These are phyloP conservation scores for Striga hermonthica DNA, from an alignment of 305 asterid species.

Conservation along the genomic window DNA sequence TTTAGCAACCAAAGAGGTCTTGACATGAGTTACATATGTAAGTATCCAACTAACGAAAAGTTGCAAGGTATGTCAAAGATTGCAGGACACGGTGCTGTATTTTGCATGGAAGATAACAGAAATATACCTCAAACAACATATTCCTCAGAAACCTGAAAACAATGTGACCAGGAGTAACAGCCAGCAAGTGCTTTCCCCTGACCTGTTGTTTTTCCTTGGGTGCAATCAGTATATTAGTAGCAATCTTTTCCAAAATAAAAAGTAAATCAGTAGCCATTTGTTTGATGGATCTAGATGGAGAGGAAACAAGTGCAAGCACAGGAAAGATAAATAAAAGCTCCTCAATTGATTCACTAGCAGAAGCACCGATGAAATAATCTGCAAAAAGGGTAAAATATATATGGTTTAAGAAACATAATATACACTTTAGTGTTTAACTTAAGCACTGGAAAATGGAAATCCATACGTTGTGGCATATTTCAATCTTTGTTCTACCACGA, in stretches of 20 bases:
- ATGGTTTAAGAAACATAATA: constrained; percentile 23
- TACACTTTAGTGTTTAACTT: constrained; percentile 12
- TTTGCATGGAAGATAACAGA: constrained; percentile 32
- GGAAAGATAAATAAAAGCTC: constrained; percentile 89
- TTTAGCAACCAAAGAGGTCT: background rate
- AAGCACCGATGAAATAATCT: constrained; percentile 41
- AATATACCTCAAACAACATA: constrained; percentile 76
- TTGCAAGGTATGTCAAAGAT: constrained; percentile 25
- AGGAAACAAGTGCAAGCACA: constrained; percentile 73
- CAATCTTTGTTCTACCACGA: background rate
- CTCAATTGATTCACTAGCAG: constrained; percentile 52
- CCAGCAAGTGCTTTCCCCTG: constrained; percentile 37
- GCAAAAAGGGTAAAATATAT: constrained; percentile 37
- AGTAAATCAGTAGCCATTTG: constrained; percentile 62
- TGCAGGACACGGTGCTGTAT: constrained; percentile 15
- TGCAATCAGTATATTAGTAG: constrained; percentile 43
- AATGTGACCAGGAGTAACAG: constrained; percentile 57
- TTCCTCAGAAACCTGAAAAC: constrained; percentile 59
- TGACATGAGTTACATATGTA: constrained; percentile 2
- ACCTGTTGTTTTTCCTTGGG: constrained; percentile 37
- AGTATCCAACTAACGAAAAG: constrained; percentile 16
- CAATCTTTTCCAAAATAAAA: constrained; percentile 58
- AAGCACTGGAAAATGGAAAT: constrained; percentile 20
- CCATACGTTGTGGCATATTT: constrained; percentile 22
- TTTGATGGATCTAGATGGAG: constrained; percentile 74